Conservation (phyloP, 1,284 basidiomycete species). For the Tilletiopsis washingtonensis region DNA sequence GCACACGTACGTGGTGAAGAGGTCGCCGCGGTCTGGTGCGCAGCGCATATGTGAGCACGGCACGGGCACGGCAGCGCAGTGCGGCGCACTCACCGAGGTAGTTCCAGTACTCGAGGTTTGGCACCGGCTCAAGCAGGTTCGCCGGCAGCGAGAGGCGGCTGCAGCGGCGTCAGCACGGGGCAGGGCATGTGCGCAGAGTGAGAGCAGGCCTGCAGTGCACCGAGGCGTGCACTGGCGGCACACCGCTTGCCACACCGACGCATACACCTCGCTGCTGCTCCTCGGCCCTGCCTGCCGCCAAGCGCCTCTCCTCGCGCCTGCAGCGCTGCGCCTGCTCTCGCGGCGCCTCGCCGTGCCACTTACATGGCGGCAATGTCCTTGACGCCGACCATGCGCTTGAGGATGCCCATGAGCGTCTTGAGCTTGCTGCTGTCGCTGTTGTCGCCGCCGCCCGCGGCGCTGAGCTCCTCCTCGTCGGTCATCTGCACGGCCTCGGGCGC, state of each 20-base stretch:
- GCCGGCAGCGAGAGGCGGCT: constrained; percentile 41
- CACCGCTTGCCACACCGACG: no score
- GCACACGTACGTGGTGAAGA: constrained; percentile 65
- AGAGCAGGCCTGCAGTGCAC: no score
- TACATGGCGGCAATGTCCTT: constrained; percentile 43
- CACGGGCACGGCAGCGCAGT: background rate
- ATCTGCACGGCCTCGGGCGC: constrained; percentile 34
- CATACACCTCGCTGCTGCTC: no score
- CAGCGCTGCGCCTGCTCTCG: no score
- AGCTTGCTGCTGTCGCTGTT: constrained; percentile 39
- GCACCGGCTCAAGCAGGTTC: constrained; percentile 42
- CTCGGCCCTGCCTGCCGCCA: no score
- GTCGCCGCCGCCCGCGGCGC: constrained; percentile 32
- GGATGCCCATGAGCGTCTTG: constrained; percentile 37
- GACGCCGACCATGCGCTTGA: constrained; percentile 43
- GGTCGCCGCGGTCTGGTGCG: constrained; percentile 79
- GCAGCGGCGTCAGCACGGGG: no score
- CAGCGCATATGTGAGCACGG: no score
- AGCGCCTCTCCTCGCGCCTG: no score
- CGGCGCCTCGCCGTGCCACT: no score
- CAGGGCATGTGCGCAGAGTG: no score
- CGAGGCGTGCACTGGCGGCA: no score
- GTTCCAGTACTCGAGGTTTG: constrained; percentile 53
- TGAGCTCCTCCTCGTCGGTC: constrained; percentile 37
- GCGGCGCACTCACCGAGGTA: constrained; percentile 54